Evolutionary conservation across 805 yeast genomes (phyloP).

Genomic region (Candida fluviatilis): DNA sequence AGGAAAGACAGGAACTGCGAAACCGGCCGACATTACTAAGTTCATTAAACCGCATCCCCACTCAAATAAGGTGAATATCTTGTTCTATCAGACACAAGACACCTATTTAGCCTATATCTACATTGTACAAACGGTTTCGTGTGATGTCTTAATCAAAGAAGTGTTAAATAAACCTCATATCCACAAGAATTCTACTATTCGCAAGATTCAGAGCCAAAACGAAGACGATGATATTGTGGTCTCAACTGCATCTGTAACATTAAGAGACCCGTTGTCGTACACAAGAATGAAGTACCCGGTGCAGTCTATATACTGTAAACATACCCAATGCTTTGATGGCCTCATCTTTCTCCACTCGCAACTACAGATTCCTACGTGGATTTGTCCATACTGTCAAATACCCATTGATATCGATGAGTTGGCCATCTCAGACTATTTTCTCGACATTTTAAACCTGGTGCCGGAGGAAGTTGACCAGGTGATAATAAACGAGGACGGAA

Average conservation of each 20-base stretch:
- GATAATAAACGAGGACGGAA: slow-evolving; percentile 65
- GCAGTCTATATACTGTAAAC: slow-evolving; percentile 67
- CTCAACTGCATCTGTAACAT: slow-evolving; percentile 58
- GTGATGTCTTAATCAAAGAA: slow-evolving; percentile 17
- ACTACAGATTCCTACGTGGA: slow-evolving; percentile 78
- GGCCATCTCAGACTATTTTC: slow-evolving; percentile 70
- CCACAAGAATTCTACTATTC: slow-evolving; percentile 44
- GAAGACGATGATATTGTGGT: slow-evolving; percentile 62
- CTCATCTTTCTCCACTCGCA: slow-evolving; percentile 69
- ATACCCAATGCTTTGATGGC: slow-evolving; percentile 87
- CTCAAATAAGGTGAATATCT: slow-evolving; percentile 44
- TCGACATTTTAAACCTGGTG: slow-evolving; percentile 54
- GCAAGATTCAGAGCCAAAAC: slow-evolving; percentile 40
- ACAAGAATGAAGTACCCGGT: slow-evolving; percentile 68
- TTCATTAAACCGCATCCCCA: slow-evolving; percentile 21
- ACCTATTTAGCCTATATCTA: slow-evolving; percentile 53
- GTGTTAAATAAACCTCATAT: slow-evolving; percentile 46
- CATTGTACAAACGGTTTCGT: slow-evolving; percentile 43
- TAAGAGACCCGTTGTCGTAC: slow-evolving; percentile 78
- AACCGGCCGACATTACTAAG: slow-evolving; percentile 75
- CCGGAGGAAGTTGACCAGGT: slow-evolving; percentile 46
- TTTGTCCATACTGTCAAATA: slow-evolving; percentile 76
- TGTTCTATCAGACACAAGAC: slow-evolving; percentile 54
- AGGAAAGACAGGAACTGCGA: slow-evolving; percentile 70
- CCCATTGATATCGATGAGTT: slow-evolving; percentile 51